Evolutionary conservation across 352 stramenopile species (phyloP), one percentile per base, ranked within the genome.

Genomic region (Phytophthora pinifolia): DNA sequence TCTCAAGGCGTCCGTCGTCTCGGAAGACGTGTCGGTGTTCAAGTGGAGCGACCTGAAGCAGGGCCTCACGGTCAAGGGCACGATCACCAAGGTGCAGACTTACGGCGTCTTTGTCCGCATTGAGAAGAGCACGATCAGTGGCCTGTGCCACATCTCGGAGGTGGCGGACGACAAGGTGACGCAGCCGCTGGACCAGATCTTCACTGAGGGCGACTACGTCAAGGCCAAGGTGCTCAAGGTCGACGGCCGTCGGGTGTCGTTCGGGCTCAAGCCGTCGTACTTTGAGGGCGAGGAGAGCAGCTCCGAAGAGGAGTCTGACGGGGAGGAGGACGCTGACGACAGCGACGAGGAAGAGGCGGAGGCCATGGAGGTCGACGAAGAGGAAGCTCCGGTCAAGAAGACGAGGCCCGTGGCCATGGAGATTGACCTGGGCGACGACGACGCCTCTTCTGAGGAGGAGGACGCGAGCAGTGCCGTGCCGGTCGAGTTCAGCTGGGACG

Each of bases 101-200:
- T 99, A 98, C 62, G 96, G 96, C 38, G 94, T 98, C 15, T 98
- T 98, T 64, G 91, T 98, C 48, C 88, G 91, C 52, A 89, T 99
- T 36, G 91, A 98, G 54, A 95, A 97, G 67, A 98, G 89, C 65
- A 96, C 93, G 35, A 87, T 98, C 31, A 98, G 84, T 67, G 96
- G 95, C 13, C 68, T 99, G 30, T 97, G 89, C 41, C 96, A 99
- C 67, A 96, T 98, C 44, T 98, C 92, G 33, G 94, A 99, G 76
- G 86, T 98, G 57, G 95, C 90, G 34, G 96, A 99, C 54, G 86
- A 96, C 47, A 97, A 91, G 48, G 83, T 98, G 55, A 97, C 93
- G 39, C 95, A 97, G 57, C 54, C 84, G 59, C 71, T 98, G 38
- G 83, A 89, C 53, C 80, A 93, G 60, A 76, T 98, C 29, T 99